Evolutionary conservation across 495 filamentous ascomycete species (phyloP), one percentile per base, ranked within the genome.

Genomic region (Xylaria telfairii): DNA sequence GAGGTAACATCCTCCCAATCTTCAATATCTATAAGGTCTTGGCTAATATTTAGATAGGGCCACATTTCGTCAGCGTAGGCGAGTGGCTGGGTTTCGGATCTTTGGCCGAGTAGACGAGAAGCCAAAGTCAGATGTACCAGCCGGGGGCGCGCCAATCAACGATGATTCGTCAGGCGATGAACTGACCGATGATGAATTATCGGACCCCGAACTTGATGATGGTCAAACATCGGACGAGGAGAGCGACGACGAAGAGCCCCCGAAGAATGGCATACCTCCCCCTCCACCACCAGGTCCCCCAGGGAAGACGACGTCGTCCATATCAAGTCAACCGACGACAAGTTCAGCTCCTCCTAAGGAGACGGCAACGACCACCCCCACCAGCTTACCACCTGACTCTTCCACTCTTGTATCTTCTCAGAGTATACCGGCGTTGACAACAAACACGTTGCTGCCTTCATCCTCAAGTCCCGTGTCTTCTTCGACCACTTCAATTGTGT

Each of bases 141-240:
- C 34, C 37, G 59, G 59, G 15, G 59, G 37, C 5, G 59, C 12
- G 42, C 59, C 37, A 61, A n/a, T 15, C 21, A 37, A 42, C 12
- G 59, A 59, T 37, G 32, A 59, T 17, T 59, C 30, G 54, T 59
- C 54, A 3, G 54, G 12, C 54, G 54, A 26, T 61, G 59, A 42
- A 61, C 10, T 41, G 10, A 42, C 59, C 2, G 59, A 61, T 41
- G 59, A 17, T 12, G 59, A 61, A 41, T 13, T n/a, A 41, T 61
- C 59, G n/a, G 44, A 65, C 21, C 10, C 47, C 8, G 60, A 63
- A 30, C 15, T 46, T 12, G 60, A 63, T 12, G 39, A 44, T 12
- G 42, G 30, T 32, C 42, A 65, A 32, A 32, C 30, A n/a, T 65
- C 62, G 49, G 62, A 46, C n/a, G 42, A 65, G 13, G 39, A 63